phyloP scores from a whole-genome alignment of 805 yeast genomes.

The Danielia oregonensis region DNA sequence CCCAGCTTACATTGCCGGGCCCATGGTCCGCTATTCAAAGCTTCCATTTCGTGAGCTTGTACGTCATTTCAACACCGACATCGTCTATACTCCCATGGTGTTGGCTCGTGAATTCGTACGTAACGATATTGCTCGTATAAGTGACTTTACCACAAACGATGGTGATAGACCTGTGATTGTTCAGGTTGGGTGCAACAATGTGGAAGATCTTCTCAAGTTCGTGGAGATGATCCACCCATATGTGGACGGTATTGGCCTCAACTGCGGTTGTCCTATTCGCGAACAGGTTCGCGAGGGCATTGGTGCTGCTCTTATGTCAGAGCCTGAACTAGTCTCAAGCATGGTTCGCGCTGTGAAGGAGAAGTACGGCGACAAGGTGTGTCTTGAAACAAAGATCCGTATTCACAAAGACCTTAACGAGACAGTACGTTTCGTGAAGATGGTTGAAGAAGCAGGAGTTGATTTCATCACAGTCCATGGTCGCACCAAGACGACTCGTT shows the following conservation, averaged over 20 bases:
- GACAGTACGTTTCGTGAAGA: conserved; percentile 67
- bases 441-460: conserved; percentile 82
- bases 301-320: conserved; percentile 91
- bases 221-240: conserved; percentile 87
- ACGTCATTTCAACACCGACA: conserved; percentile 68
- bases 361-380: conserved; percentile 65
- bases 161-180: conserved; percentile 71
- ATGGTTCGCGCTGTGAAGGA: conserved; percentile 84
- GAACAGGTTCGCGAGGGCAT: conserved; percentile 95
- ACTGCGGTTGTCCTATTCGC: conserved; percentile 96
- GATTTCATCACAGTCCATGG: conserved; percentile 96
- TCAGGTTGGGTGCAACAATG: conserved; percentile 88
- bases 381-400: conserved; percentile 88
- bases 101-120: conserved; percentile 92
- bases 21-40: conserved; percentile 96
- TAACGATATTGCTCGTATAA: conserved; percentile 69
- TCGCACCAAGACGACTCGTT: conserved; percentile 77
- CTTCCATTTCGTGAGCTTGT: conserved; percentile 81
- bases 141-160: conserved; percentile 81
- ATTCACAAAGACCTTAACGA: conserved; percentile 74
- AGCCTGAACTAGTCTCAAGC: conserved; percentile 71
- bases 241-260: conserved; percentile 90
- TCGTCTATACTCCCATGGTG: conserved; percentile 95
- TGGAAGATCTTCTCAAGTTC: conserved; percentile 73
- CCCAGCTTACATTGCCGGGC: conserved; percentile 58